Evolutionary conservation across 352 stramenopile genomes (phyloP).

Genomic region (Phytophthora hibernalis): DNA sequence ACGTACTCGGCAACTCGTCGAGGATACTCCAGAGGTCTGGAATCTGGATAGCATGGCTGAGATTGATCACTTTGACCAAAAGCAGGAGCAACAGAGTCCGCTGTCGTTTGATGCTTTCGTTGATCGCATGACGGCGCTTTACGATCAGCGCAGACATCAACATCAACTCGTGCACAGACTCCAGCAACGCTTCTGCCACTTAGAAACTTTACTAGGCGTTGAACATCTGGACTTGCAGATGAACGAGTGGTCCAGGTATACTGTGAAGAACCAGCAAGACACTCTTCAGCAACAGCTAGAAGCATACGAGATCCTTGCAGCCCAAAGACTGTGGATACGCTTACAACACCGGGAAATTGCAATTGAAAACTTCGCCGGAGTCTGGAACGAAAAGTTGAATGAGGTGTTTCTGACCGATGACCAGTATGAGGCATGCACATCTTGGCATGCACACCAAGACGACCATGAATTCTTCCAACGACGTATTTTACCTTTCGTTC

Average conservation of each 20-base stretch:
- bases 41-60: not conserved
- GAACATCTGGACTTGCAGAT: conserved; percentile 1
- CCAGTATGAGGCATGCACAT: conserved; percentile 49
- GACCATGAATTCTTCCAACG: conserved; percentile 28
- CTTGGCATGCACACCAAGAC: conserved; percentile 17
- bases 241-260: conserved; percentile 32
- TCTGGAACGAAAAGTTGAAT: conserved; percentile 17
- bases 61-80: not conserved
- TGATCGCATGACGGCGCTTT: conserved; percentile 22
- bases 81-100: conserved; percentile 1
- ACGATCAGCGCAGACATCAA: conserved; percentile 18
- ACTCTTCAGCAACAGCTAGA: conserved; percentile 41
- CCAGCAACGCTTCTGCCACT: conserved; percentile 27
- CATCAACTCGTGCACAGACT: conserved; percentile 26
- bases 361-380: conserved; percentile 10
- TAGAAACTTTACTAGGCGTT: conserved; percentile 20
- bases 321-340: conserved; percentile 44
- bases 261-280: conserved; percentile 31
- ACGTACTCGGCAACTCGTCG: conserved; percentile 11
- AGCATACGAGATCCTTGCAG: conserved; percentile 41
- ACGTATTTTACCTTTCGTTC: conserved; percentile 30
- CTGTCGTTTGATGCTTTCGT: conserved; percentile 23
- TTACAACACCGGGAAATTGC: conserved; percentile 46
- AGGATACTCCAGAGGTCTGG: conserved; percentile 2
- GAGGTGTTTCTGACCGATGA: conserved; percentile 44